Base-by-base conservation (phyloP, 1,284 basidiomycete genomes). In the Tylopilus sp. region DNA sequence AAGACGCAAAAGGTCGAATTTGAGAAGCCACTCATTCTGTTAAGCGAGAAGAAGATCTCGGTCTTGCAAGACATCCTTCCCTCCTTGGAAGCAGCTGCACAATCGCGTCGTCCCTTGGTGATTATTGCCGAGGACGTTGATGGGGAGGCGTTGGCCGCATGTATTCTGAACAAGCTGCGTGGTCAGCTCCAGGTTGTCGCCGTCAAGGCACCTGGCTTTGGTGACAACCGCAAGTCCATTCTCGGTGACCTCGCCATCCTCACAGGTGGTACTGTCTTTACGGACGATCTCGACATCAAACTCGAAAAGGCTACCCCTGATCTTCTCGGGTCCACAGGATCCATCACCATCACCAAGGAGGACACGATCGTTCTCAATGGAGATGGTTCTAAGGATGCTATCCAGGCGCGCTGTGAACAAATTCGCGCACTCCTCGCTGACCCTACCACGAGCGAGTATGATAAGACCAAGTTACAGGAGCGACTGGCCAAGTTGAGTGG, bases 41-140 rank as follows among this genome's bases (percentile, higher is more conserved):
- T 99, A 46, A 90, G 87, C 52, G 96, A 98, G 78, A 98, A 98
- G 86, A 99, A 98, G 82, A 98, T 99, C 63, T 95, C 91, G 31
- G 74, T 86, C 18, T 79, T 98, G 47, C 92, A 96, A 69, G 96
- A 99, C 69, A 94, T 99, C 63, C 85, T 99, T 42, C 96, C 96
- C 39, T 81, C 92, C 1, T 85, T 99, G 59, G 96, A 99, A 73
- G 81, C 84, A 44, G 92, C 96, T 54, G 95, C 92, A 19, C 89
- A 95, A 68, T 78, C 85, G 31, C 88, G 96, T 55, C 89, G 95
- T 57, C 96, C 96, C 12, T 77, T 99, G 6, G 77, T 99, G 52
- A 96, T 98, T 75, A 89, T 98, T 61, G 96, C 96, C 41, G 95
- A 99, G 75, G 96, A 99, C 71, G 74, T 99, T 56, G 96, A 98